Evolutionary conservation across 2,329 filamentous ascomycete genomes (phyloP), one percentile per base, ranked within the genome.

Genomic region (Nigrospora sphaerica): DNA sequence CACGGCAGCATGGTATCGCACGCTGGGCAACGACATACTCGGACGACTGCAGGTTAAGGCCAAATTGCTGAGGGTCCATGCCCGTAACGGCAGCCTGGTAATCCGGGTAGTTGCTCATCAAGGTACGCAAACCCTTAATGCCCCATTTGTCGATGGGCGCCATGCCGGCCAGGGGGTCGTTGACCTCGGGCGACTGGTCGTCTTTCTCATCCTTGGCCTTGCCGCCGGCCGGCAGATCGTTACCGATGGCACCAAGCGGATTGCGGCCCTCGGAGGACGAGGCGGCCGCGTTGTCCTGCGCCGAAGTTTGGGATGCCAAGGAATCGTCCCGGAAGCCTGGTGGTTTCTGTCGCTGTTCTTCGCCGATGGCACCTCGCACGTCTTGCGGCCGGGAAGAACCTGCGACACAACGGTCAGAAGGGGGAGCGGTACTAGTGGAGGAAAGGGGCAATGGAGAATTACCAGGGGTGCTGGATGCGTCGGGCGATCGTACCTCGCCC

Each of bases 61-160:
- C 79, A 34, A 85, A 65, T 11, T 70, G 66, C 39, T 62, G 68
- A 12, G 81, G 74, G 52, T 85, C 80, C 53, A 83, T 72, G 4
- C 81, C 81, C 39, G 73, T 72, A 12, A 83, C 70, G 57, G 82
- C 71, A 4, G 78, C 75, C 44, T 77, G 78, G 60, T 82, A 84
- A 53, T 83, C 78, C 13, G 78, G 75, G 52, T 76, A 81, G 57
- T 77, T 81, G 62, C 78, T 80, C 72, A 84, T 83, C 62, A 85
- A 64, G 32, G 78, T 77, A 47, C 75, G 72, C 49, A 84, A 67
- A 11, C 81, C 81, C 59, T 84, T 84, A 41, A 85, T 69, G 5
- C 81, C 81, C 72, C 74, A 85, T 58, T 77, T 82, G 56, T 85
- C 81, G 35, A 72, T 73, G 4, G 77, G 72, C n/a, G 75, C 64